Base-by-base conservation (phyloP, 148 eudicot species). In the Vaccinium myrtillus region DNA sequence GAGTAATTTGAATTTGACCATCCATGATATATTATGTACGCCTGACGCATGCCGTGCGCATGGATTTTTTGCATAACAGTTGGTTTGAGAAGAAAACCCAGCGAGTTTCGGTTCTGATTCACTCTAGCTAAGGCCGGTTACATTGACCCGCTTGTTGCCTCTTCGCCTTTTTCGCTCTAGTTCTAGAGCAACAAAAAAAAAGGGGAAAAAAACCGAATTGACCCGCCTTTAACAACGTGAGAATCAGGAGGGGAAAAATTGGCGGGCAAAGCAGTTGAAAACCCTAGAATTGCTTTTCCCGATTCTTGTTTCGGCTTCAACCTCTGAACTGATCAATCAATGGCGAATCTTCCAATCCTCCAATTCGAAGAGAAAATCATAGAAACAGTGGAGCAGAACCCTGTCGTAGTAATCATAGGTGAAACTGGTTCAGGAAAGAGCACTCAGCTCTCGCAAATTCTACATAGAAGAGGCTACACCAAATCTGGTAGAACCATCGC, bases 371-470 rank as follows among this genome's bases (percentile, higher is more conserved):
- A 94, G 19, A 90, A 90, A 82, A 97, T 97, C 65, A 46, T 91
- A 4, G 93, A 95, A 84, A 93, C 91, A 5, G 96, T 97, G 16
- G 88, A 92, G 50, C 84, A 87, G 21, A 93, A 93, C 77, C 89
- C 93, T 0, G 95, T 95, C 0, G 92, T 88, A 1, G 99, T 97
- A 8, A 69, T 97, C 32, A 94, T 95, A 56, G 98, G 99, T 11
- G 98, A 97, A 81, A 97, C 99, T 4, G 98, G 99, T 14, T 97
- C 98, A 1, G 99, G 99, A 18, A 97, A 97, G 85, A 93, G 95
- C 81, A 97, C 99, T 18, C 99, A 97, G 69, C 98, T 97, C 82
- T 93, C 99, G 43, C 98, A 97, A 81, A 95, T 97, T 70, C 93
- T 97, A 48, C 92, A 85, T 82, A 87, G 91, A 32, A 87, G 89